phyloP scores from a whole-genome alignment of 2,329 filamentous ascomycete species.

The Emergomyces orientalis region DNA sequence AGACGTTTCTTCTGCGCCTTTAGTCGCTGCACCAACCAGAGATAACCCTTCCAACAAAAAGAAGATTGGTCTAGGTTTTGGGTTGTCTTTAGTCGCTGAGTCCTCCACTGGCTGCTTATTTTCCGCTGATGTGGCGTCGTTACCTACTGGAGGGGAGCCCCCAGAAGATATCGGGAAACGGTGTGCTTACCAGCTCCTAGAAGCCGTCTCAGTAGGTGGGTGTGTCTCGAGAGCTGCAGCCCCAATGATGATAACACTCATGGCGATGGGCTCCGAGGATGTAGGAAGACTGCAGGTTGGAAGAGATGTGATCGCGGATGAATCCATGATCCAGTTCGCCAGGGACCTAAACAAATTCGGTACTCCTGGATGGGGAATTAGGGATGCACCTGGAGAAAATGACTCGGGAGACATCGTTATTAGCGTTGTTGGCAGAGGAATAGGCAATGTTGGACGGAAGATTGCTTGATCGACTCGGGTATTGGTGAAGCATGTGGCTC shows the following conservation, averaged over 20 bases:
- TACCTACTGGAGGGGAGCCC: conserved; percentile 67
- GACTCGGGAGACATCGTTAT: conserved; percentile 63
- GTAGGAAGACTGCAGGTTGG: conserved; percentile 79
- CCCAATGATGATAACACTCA: conserved; percentile 69
- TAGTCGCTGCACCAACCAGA: conserved; percentile 62
- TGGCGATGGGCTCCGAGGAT: conserved; percentile 97
- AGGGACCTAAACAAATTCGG: conserved; percentile 84
- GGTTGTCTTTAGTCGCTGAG: conserved; percentile 82
- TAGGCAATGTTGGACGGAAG: conserved; percentile 92
- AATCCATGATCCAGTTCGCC: conserved; percentile 69
- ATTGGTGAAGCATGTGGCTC: neutral
- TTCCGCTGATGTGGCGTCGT: conserved; percentile 69
- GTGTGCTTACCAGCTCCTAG: conserved; percentile 81
- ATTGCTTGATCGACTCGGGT: conserved; percentile 47
- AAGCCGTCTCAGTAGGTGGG: conserved; percentile 71
- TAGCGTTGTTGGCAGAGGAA: conserved; percentile 83
- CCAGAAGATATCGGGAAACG: conserved; percentile 84
- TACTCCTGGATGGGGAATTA: conserved; percentile 79
- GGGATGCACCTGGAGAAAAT: conserved; percentile 60
- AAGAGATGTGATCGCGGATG: conserved; percentile 68
- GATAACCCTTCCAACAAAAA: conserved; percentile 46
- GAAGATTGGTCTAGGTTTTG: conserved; percentile 78
- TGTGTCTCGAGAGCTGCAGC: conserved; percentile 66
- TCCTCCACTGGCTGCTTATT: conserved; percentile 80
- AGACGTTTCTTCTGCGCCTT: conserved; percentile 52